phyloP scores from a whole-genome alignment of 352 stramenopile genomes.

The Ophiocytium majus region DNA sequence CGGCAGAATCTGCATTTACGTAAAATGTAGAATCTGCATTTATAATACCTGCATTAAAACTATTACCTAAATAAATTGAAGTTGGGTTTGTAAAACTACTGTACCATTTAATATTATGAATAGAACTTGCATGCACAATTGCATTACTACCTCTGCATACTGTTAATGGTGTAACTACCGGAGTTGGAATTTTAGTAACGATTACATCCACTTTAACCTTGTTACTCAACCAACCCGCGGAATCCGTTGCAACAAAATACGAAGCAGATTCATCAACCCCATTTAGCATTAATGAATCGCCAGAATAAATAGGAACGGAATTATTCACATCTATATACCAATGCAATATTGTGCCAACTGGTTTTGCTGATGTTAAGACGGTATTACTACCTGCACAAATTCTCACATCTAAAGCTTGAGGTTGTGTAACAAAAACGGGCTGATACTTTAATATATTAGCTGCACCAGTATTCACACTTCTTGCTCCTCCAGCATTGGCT shows the following conservation, averaged over 20 bases:
- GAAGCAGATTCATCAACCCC: constrained; percentile 19
- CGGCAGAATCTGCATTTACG: constrained; percentile 19
- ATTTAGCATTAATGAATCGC: constrained; percentile 22
- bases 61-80: constrained; percentile 23
- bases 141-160: constrained; percentile 19
- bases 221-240: constrained; percentile 17
- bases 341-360: constrained; percentile 20
- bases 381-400: constrained; percentile 21
- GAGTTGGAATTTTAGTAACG: constrained; percentile 21
- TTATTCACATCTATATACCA: constrained; percentile 22
- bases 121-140: constrained; percentile 21
- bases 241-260: constrained; percentile 21
- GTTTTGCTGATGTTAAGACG: constrained; percentile 20
- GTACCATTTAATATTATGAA: constrained; percentile 23
- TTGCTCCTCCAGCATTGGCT: constrained; percentile 18
- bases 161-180: constrained; percentile 20
- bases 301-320: constrained; percentile 21
- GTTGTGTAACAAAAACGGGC: constrained; percentile 19
- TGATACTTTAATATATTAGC: constrained; percentile 23
- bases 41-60: constrained; percentile 22
- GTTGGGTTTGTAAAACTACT: constrained; percentile 21
- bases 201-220: constrained; percentile 22
- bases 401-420: constrained; percentile 20
- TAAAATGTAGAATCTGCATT: constrained; percentile 22
- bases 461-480: constrained; percentile 19